Conservation (phyloP, 768 basidiomycete species). For the Hydnum rufescens region DNA sequence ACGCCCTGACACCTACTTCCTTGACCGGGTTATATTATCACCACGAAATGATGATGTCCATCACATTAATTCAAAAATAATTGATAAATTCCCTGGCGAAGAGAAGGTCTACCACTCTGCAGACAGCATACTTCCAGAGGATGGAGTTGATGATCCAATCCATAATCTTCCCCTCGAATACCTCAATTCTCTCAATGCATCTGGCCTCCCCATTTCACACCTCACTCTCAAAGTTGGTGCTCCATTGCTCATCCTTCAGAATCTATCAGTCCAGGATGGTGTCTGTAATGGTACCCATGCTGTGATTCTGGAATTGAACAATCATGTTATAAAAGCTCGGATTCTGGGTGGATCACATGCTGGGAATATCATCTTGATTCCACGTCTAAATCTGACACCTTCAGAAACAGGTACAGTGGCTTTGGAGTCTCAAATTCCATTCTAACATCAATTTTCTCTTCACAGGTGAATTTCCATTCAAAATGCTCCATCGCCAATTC, state of each 20-base stretch:
- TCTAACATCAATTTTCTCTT: too few species aligned
- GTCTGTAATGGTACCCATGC: constrained; percentile 14
- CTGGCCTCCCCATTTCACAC: constrained; percentile 23
- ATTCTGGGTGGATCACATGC: constrained; percentile 21
- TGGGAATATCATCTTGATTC: constrained; percentile 22
- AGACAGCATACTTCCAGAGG: constrained; percentile 12
- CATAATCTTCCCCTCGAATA: constrained; percentile 21
- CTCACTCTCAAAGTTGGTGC: constrained; percentile 16
- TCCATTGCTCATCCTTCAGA: constrained; percentile 25
- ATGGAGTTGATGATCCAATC: constrained; percentile 12
- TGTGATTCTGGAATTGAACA: constrained; percentile 17
- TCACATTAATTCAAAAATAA: constrained; percentile 16
- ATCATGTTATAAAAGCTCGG: constrained; percentile 19
- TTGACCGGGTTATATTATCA: constrained; percentile 20
- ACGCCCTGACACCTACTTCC: constrained; percentile 19
- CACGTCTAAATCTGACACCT: constrained; percentile 20
- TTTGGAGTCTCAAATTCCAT: too few species aligned
- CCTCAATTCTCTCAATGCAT: constrained; percentile 21
- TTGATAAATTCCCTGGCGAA: constrained; percentile 12
- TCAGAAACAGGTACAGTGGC: too few species aligned
- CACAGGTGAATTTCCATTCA: constrained; percentile 11
- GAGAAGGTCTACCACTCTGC: constrained; percentile 11
- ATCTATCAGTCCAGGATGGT: constrained; percentile 20
- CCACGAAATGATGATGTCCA: constrained; percentile 21
- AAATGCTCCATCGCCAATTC: constrained; percentile 21